Percentiles rank a stretch among this genome's conserved stretches.
Evolutionary conservation across 169 alveolate species (phyloP).

Genomic region (Cryptosporidium baileyi): DNA sequence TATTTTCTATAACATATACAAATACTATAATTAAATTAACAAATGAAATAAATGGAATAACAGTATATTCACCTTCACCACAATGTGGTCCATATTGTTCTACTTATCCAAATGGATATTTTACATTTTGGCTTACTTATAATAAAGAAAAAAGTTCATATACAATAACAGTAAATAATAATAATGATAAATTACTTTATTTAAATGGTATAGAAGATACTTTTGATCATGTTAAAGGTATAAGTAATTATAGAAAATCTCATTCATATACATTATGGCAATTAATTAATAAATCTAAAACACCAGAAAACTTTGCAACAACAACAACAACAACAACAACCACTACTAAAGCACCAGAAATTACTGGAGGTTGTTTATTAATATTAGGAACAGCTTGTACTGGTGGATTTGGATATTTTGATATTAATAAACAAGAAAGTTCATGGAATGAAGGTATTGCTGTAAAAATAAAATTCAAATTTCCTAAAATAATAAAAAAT

Average conservation of each 20-base stretch:
- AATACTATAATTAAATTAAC: not conserved
- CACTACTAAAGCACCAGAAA: not conserved
- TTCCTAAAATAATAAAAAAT: not conserved
- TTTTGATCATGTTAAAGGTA: slow-evolving; percentile 14
- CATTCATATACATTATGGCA: slow-evolving; percentile 29
- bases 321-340: slow-evolving; percentile 54
- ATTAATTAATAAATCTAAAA: not conserved
- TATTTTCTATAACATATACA: not conserved
- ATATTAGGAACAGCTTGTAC: slow-evolving; percentile 37
- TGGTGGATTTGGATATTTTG: slow-evolving; percentile 62
- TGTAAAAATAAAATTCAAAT: slow-evolving; percentile 16
- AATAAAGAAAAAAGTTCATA: not conserved
- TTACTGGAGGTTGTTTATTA: slow-evolving; percentile 22
- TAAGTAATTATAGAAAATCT: not conserved
- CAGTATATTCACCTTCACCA: slow-evolving; percentile 26
- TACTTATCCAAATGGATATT: slow-evolving; percentile 49
- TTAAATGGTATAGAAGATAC: slow-evolving; percentile 18
- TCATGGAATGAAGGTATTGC: slow-evolving; percentile 40
- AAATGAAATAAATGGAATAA: slow-evolving; percentile 14
- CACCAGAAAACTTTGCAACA: slow-evolving; percentile 1
- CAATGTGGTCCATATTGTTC: slow-evolving; percentile 68
- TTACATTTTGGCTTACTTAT: slow-evolving; percentile 44
- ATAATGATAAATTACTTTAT: slow-evolving; percentile 13
- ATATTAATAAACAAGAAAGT: not conserved
- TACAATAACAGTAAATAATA: slow-evolving; percentile 4